phyloP scores from a whole-genome alignment of 169 alveolate species.

The Cryptosporidium xiaoi region DNA sequence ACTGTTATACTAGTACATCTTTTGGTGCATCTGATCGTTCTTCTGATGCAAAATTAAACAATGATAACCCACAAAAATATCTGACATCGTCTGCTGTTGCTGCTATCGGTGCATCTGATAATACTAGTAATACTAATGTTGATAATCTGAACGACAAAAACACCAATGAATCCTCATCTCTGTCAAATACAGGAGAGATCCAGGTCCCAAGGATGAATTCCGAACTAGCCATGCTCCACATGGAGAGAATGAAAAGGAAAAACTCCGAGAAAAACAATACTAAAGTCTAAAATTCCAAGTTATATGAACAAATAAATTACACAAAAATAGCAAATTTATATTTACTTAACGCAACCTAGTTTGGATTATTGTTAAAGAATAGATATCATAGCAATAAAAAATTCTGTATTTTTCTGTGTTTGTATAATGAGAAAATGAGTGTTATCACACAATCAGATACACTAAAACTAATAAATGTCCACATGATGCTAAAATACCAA shows the following conservation, averaged over 20 bases:
- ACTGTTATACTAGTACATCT: background rate
- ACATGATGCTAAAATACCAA: no score
- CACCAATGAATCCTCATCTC: background rate
- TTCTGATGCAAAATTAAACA: background rate
- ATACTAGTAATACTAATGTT: background rate
- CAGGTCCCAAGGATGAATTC: constrained; percentile 45
- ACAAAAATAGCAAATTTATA: background rate
- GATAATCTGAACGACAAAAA: background rate
- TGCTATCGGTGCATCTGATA: no score
- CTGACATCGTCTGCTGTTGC: no score
- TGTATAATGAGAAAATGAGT: no score
- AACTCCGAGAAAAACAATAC: constrained; percentile 29
- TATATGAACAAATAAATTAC: no score
- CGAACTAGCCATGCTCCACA: constrained; percentile 60
- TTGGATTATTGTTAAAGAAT: background rate
- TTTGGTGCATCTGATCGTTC: background rate
- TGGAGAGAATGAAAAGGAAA: constrained; percentile 68
- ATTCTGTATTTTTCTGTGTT: no score
- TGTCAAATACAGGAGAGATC: background rate
- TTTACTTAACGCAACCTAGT: background rate
- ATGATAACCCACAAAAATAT: background rate
- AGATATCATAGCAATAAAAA: no score
- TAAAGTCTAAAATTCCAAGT: background rate
- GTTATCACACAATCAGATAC: no score
- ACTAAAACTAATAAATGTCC: no score